Evolutionary conservation across 352 stramenopile species (phyloP).

Genomic region (Thalassiosira livingstoniorum): DNA sequence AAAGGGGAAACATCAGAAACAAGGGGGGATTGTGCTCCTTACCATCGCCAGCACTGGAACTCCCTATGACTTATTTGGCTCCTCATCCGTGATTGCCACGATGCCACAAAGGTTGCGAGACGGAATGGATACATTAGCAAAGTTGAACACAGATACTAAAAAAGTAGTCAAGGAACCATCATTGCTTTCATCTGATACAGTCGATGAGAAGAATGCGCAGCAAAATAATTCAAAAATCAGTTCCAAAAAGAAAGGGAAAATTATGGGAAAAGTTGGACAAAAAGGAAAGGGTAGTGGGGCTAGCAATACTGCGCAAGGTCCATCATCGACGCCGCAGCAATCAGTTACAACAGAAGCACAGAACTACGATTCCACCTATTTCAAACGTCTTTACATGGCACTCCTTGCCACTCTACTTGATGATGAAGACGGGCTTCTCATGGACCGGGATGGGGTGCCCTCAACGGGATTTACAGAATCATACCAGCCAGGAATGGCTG

Average conservation of each 20-base stretch:
- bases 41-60: conserved; percentile 36
- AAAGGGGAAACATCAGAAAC: background rate
- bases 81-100: conserved; percentile 32
- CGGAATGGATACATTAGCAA: conserved; percentile 14
- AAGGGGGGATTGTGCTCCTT: conserved; percentile 30
- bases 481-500: too few relatives aligned
- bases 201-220: background rate
- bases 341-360: too few relatives aligned
- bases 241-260: conserved; percentile 4
- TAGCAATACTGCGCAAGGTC: background rate
- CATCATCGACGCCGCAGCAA: background rate
- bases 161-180: conserved; percentile 7
- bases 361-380: conserved; percentile 43
- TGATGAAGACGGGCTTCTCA: conserved; percentile 48
- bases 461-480: too few relatives aligned
- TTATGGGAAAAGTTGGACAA: too few relatives aligned
- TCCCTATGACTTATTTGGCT: conserved; percentile 49
- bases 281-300: background rate
- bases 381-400: conserved; percentile 42
- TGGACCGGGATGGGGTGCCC: conserved; percentile 29
- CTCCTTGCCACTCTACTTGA: conserved; percentile 48
- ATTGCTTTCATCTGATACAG: background rate
- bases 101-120: conserved; percentile 33
- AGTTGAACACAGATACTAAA: conserved; percentile 30
- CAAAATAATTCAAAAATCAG: background rate